Evolutionary conservation across 768 basidiomycete genomes (phyloP), one percentile per base, ranked within the genome.

Genomic region (Lanmaoa rubissima): DNA sequence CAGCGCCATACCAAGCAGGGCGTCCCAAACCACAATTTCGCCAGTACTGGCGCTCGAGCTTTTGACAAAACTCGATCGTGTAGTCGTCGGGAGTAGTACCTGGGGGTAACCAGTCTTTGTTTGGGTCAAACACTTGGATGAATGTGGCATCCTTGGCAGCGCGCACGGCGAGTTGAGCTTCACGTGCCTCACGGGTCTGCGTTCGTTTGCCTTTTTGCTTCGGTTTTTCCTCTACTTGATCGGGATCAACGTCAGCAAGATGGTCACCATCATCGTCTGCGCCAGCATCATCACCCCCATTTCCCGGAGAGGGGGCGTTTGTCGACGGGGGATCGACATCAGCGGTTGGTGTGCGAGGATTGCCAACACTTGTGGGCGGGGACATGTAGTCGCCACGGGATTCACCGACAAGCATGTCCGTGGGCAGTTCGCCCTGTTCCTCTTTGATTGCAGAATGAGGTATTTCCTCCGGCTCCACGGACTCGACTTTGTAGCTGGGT

Each of bases 1-100:
- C 97, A 4, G 97, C 97, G 19, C 96, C 97, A 72, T 99, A 99
- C 95, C 93, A 96, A 4, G 95, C 85, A n/a, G 94, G 80, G 60
- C 87, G 90, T 5, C 93, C 92, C 4, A 96, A 71, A 0, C 93
- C 87, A 71, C 92, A 86, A 61, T 90, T 94, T 51, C 94, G 79
- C 97, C 97, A 99, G 72, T 86, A 98, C 53, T 87, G 81, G 32
- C 94, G 79, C 74, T 98, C 95, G 19, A 98, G 79, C 58, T 87
- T 85, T 57, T 84, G 82, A 69, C 95, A 97, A 58, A 92, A 90
- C 59, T 96, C 94, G 13, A 82, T 80, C 0, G 91, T 94, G 65
- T 94, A 99, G 69, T 98, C 94, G 16, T 79, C 75, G 0, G 85
- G 68, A 10, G 75, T 79, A 0, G 92, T 95, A 51, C 82, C 82